Base-by-base conservation (phyloP, 805 yeast genomes). In the Cyberlindnera amylophila region DNA sequence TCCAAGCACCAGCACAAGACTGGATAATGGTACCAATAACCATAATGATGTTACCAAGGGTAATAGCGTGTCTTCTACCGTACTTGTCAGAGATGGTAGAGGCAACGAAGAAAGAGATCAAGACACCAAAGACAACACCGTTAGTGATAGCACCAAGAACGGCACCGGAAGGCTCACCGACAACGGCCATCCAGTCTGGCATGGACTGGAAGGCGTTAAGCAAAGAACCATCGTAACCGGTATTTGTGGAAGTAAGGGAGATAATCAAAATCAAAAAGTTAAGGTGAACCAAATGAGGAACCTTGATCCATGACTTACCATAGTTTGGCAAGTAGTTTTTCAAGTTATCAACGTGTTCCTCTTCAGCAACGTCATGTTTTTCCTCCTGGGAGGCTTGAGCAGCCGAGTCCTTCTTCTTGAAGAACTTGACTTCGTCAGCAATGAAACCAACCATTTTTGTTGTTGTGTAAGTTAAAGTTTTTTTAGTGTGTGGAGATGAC, bases 151-250 rank as follows among this genome's bases (percentile, higher is more conserved):
- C 67, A 46, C 76, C 75, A 18, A 71, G 54, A 16, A 55, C 51
- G 27, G 66, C 62, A 50, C 72, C 71, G 6, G 57, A 43, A 13
- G 74, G 74, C 32, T 61, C 43, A 30, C 67, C 66, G 55, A 74
- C 65, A 30, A 61, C 63, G 6, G 52, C 44, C 42, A 57, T 56
- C 76, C 79, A 76, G 24, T 55, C 53, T 1, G 55, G 46, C 51
- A 72, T 63, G 8, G 74, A 59, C 51, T 75, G 80, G 47, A 75
- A 63, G 30, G 77, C 76, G 49, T 75, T 75, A 52, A 75, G 58
- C 66, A 75, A 62, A 13, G 72, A 67, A 46, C 73, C 74, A 57
- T 72, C 77, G 46, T 65, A 72, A 46, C 77, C 76, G 33, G 64
- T 68, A 49, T 71, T 72, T 38, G 77, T 69, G 10, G 79, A 69